Conservation (phyloP, 2,329 filamentous ascomycete genomes). For the Pseudopithomyces maydicus region DNA sequence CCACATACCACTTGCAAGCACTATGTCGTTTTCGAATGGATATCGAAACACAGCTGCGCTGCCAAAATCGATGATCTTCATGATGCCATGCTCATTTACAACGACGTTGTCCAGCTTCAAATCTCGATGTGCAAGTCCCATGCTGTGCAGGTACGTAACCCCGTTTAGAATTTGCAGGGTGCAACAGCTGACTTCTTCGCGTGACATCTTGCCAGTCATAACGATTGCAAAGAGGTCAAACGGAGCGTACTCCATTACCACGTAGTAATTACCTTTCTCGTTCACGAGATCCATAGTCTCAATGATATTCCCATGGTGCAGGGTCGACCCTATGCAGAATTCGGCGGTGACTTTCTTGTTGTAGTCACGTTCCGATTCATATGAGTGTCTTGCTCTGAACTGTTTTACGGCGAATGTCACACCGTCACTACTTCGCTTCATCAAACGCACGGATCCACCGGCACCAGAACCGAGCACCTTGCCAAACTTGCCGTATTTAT, state of each 20-base stretch:
- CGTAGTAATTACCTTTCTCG: constrained; percentile 93
- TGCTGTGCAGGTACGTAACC: constrained; percentile 91
- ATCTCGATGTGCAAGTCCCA: constrained; percentile 93
- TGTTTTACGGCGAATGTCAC: constrained; percentile 98
- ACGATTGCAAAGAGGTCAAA: constrained; percentile 97
- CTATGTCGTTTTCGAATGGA: constrained; percentile 90
- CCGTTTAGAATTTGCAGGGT: constrained; percentile 95
- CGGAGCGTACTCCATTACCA: constrained; percentile 98
- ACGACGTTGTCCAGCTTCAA: constrained; percentile 98
- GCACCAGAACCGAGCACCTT: constrained; percentile 92
- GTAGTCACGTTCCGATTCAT: constrained; percentile 94
- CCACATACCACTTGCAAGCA: constrained; percentile 75
- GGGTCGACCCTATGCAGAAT: constrained; percentile 95
- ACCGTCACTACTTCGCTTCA: constrained; percentile 91
- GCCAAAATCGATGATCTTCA: constrained; percentile 99
- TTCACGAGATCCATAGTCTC: constrained; percentile 96
- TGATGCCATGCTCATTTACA: constrained; percentile 92
- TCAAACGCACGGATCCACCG: constrained; percentile 88
- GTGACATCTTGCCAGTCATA: constrained; percentile 97
- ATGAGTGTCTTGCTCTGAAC: constrained; percentile 87
- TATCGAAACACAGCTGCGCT: constrained; percentile 97
- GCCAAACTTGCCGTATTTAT: constrained; percentile 94
- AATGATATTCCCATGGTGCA: constrained; percentile 98
- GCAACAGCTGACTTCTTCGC: constrained; percentile 86
- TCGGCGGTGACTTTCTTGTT: constrained; percentile 98